phyloP scores from a whole-genome alignment of 768 basidiomycete genomes.

The Calocera cornea region DNA sequence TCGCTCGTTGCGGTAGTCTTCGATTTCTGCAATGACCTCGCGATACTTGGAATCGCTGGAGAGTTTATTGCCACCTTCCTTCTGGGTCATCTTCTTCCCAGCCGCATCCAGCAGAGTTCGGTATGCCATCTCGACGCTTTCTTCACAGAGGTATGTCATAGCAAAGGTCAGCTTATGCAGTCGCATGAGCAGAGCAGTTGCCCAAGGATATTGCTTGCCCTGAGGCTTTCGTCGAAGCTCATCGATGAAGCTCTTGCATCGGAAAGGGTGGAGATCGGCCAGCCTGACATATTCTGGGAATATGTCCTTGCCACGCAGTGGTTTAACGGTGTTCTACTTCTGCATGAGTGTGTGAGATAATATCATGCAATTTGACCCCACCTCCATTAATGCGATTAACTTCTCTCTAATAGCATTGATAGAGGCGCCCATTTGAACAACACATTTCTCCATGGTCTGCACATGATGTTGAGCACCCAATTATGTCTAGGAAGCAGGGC shows the following conservation, averaged over 20 bases:
- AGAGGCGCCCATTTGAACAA: conserved; percentile 58
- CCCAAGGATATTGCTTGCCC: background rate
- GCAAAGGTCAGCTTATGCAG: conserved; percentile 7
- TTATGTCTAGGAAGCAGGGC: background rate
- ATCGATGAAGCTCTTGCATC: background rate
- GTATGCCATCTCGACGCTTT: conserved; percentile 67
- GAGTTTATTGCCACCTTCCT: conserved; percentile 19
- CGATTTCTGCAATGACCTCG: conserved; percentile 52
- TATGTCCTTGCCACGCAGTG: conserved; percentile 6
- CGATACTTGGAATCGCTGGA: conserved; percentile 38
- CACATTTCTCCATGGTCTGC: conserved; percentile 62
- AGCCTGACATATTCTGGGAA: background rate
- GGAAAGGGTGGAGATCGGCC: background rate
- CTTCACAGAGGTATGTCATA: conserved; percentile 50
- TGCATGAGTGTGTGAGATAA: background rate
- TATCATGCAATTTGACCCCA: conserved; percentile 19
- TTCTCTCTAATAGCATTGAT: conserved; percentile 53
- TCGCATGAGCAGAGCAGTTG: background rate
- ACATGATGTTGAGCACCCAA: background rate
- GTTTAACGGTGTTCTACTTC: conserved; percentile 8
- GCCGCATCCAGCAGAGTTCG: conserved; percentile 41
- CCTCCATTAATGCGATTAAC: conserved; percentile 61
- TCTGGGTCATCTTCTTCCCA: conserved; percentile 20
- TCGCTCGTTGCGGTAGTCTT: conserved; percentile 35
- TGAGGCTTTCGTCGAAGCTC: background rate